Evolutionary conservation across 345 rosid species (phyloP).

Genomic region (Iberis pinnata): DNA sequence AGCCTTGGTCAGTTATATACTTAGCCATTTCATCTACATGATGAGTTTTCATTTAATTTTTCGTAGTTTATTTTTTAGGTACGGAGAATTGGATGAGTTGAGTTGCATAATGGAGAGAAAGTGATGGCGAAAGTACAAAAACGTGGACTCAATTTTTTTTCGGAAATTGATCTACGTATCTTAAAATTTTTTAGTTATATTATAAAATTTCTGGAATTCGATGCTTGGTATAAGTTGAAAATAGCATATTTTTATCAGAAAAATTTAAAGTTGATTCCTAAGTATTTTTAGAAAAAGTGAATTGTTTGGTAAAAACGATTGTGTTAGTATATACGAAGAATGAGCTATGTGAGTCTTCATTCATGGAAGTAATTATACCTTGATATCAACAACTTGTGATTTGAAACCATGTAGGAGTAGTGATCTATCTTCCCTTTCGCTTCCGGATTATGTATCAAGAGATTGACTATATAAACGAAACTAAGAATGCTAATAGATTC

Average conservation of each 20-base stretch:
- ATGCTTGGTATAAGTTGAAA: conserved; percentile 15
- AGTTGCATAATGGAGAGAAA: conserved; percentile 83
- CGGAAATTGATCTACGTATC: conserved; percentile 88
- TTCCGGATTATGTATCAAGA: conserved; percentile 50
- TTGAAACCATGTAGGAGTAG: background rate
- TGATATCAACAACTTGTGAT: background rate
- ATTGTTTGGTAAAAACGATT: conserved; percentile 69
- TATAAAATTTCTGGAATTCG: background rate
- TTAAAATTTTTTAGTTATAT: conserved; percentile 11
- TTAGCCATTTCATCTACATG: too few relatives aligned
- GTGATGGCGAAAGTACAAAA: conserved; percentile 90
- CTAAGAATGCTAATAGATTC: too few relatives aligned
- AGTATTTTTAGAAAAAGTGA: conserved; percentile 85
- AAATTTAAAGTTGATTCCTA: conserved; percentile 78
- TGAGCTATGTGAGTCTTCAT: conserved; percentile 58
- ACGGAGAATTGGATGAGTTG: too few relatives aligned
- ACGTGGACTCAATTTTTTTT: conserved; percentile 86
- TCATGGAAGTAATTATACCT: conserved; percentile 2
- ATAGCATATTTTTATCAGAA: conserved; percentile 36
- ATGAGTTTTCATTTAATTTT: too few relatives aligned
- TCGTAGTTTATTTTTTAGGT: too few relatives aligned
- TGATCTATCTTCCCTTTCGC: conserved; percentile 25
- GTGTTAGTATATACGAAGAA: conserved; percentile 90
- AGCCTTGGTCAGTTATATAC: too few relatives aligned
- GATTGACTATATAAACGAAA: too few relatives aligned